Conservation (phyloP, 257 asterid genomes). For the Nicotiana attenuata region DNA sequence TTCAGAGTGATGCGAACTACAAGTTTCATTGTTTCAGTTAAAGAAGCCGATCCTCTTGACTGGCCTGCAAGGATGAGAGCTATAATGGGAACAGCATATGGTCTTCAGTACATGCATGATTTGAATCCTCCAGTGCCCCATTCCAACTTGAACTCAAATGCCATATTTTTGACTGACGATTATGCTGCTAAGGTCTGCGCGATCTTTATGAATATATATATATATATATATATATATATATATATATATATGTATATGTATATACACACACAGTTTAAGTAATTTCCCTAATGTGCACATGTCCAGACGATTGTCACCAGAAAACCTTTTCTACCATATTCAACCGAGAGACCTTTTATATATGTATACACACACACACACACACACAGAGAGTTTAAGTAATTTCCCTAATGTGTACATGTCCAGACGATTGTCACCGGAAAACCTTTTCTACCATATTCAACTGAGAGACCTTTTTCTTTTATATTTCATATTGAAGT, state of each 20-base stretch:
- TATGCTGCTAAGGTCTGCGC: constrained; percentile 89
- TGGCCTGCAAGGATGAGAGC: constrained; percentile 83
- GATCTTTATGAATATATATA: constrained; percentile 3
- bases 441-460: neutral
- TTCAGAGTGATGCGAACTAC: neutral
- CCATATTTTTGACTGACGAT: constrained; percentile 76
- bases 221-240: too few relatives aligned
- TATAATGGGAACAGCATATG: constrained; percentile 76
- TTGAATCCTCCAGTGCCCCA: constrained; percentile 68
- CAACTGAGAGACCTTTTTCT: neutral
- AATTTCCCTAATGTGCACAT: neutral
- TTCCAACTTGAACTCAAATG: constrained; percentile 47
- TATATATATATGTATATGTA: too few relatives aligned
- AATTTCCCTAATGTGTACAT: neutral
- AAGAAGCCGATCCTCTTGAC: constrained; percentile 84
- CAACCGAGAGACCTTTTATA: neutral
- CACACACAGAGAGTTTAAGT: neutral
- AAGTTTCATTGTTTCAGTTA: constrained; percentile 33
- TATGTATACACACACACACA: neutral
- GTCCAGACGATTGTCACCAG: neutral
- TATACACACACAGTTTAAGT: too few relatives aligned
- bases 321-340: neutral
- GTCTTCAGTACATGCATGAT: constrained; percentile 81
- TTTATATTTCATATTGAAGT: neutral
- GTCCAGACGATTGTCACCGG: neutral